phyloP scores from a whole-genome alignment of 306 rosid genomes.

The Ormosia emarginata region DNA sequence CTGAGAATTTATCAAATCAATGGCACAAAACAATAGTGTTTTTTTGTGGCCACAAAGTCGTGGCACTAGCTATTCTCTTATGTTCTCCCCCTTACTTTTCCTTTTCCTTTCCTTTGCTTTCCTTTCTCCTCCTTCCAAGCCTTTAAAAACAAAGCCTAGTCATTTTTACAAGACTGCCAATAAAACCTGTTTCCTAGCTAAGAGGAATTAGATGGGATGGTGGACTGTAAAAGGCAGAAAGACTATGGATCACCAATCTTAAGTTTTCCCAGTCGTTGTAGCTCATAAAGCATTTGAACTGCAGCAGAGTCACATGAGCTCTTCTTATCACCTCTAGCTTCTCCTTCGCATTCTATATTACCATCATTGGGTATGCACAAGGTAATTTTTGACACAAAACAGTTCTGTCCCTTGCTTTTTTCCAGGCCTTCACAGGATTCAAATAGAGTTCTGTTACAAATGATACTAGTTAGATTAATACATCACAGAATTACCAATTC shows the following conservation, averaged over 20 bases:
- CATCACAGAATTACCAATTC: too few species aligned
- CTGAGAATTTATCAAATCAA: conserved; percentile 9
- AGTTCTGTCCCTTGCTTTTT: conserved; percentile 44
- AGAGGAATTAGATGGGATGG: neutral
- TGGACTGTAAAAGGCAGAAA: neutral
- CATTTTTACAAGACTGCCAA: neutral
- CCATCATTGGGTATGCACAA: conserved; percentile 70
- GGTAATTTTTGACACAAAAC: conserved; percentile 55
- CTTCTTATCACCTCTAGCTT: conserved; percentile 77
- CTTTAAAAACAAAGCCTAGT: neutral
- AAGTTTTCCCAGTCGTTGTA: conserved; percentile 52
- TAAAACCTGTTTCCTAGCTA: neutral
- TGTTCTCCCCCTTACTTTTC: neutral
- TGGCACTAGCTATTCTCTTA: neutral
- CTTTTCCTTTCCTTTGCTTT: neutral
- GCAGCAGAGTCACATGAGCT: conserved; percentile 79
- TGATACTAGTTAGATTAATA: neutral
- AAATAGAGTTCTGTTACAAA: conserved; percentile 40
- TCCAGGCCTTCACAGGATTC: conserved; percentile 49
- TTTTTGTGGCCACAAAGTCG: neutral
- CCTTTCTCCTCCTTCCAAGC: neutral
- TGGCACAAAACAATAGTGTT: conserved; percentile 11
- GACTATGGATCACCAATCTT: conserved; percentile 35
- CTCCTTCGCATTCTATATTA: conserved; percentile 61
- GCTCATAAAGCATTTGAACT: conserved; percentile 60